Conservation (phyloP, 2,329 filamentous ascomycete genomes). For the Xylaria sp. region DNA sequence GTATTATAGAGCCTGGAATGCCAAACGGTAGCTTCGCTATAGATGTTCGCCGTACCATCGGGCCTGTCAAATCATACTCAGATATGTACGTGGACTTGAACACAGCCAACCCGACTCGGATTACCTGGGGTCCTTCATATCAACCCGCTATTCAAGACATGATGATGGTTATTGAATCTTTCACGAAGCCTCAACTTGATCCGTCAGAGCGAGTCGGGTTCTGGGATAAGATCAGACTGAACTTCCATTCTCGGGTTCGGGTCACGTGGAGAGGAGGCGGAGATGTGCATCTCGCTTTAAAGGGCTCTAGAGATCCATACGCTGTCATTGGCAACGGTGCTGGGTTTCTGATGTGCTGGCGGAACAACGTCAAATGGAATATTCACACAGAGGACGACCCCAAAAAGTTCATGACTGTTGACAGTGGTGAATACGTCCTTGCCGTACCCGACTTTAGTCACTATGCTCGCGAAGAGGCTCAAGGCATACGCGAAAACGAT, state of each 20-base stretch:
- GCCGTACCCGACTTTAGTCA: conserved; percentile 94
- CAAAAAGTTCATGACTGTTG: conserved; percentile 92
- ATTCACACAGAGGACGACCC: conserved; percentile 88
- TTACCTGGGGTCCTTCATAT: conserved; percentile 97
- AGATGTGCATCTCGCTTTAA: conserved; percentile 91
- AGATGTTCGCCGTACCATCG: conserved; percentile 88
- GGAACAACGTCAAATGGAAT: conserved; percentile 89
- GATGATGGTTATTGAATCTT: conserved; percentile 99
- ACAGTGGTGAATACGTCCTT: conserved; percentile 93
- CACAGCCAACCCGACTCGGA: conserved; percentile 87
- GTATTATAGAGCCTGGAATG: conserved; percentile 64
- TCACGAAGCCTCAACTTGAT: conserved; percentile 95
- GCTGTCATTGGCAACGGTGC: conserved; percentile 91
- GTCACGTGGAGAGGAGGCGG: conserved; percentile 95
- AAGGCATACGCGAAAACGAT: conserved; percentile 63
- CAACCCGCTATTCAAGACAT: conserved; percentile 98
- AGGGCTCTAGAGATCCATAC: conserved; percentile 93
- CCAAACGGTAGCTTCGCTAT: conserved; percentile 78
- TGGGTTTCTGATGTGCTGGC: conserved; percentile 98
- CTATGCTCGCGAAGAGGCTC: conserved; percentile 76
- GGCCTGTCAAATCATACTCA: conserved; percentile 95
- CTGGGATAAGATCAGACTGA: conserved; percentile 97
- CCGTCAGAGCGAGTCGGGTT: conserved; percentile 94
- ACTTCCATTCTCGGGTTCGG: conserved; percentile 90
- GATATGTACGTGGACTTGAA: conserved; percentile 94